These are phyloP conservation scores for Nakazawaea ernobii DNA, from an alignment of 805 yeast genomes.

Conservation along the genomic window DNA sequence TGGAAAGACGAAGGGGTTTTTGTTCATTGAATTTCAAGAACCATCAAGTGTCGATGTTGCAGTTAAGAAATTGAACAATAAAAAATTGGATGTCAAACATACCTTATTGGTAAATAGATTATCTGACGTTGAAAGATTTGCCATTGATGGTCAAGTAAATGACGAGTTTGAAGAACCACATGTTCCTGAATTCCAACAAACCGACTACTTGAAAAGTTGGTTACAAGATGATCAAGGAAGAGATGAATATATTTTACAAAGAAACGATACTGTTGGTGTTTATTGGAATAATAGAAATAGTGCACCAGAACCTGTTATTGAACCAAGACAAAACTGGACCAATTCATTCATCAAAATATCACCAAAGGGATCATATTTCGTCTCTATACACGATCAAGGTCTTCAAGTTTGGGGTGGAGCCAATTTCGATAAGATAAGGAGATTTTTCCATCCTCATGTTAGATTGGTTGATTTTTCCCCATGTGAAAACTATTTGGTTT, in stretches of 20 bases:
- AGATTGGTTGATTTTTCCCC: slow-evolving; percentile 90
- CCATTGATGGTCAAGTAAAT: slow-evolving; percentile 54
- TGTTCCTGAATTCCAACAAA: slow-evolving; percentile 63
- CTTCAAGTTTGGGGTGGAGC: slow-evolving; percentile 95
- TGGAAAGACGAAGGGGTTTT: slow-evolving; percentile 79
- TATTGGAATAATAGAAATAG: slow-evolving; percentile 76
- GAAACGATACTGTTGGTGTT: slow-evolving; percentile 74
- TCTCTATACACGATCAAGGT: slow-evolving; percentile 91
- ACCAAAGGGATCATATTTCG: slow-evolving; percentile 85
- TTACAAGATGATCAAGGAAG: slow-evolving; percentile 82
- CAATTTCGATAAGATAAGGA: slow-evolving; percentile 62
- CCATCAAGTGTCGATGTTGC: slow-evolving; percentile 69
- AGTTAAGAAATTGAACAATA: slow-evolving; percentile 74
- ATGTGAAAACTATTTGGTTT: slow-evolving; percentile 81
- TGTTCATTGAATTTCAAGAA: slow-evolving; percentile 75
- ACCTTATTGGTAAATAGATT: slow-evolving; percentile 79
- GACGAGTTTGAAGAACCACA: slow-evolving; percentile 67
- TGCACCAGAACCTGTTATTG: slow-evolving; percentile 70
- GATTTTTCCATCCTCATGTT: slow-evolving; percentile 85
- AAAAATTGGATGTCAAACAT: slow-evolving; percentile 91
- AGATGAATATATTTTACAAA: slow-evolving; percentile 83
- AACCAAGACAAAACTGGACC: slow-evolving; percentile 82
- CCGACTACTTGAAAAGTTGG: slow-evolving; percentile 87
- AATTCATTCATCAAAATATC: slow-evolving; percentile 85
- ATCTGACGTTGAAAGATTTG: slow-evolving; percentile 76